phyloP scores from a whole-genome alignment of 1,139 yeast genomes.

The Geotrichum europaeum region DNA sequence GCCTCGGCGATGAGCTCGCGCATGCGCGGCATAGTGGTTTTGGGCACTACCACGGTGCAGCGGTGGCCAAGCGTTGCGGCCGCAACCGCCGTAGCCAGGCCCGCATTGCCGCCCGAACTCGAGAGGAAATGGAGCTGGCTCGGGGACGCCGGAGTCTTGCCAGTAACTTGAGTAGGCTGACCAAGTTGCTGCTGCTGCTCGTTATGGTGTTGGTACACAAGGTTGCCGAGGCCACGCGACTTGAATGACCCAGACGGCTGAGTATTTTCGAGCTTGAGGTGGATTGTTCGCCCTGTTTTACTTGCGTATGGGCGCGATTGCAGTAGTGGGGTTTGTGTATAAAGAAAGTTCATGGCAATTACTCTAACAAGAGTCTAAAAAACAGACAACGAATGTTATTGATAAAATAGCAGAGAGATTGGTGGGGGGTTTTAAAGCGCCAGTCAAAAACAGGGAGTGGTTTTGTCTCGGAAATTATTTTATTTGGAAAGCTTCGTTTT shows the following conservation, averaged over 20 bases:
- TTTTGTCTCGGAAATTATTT: background rate
- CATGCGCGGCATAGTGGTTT: slow-evolving; percentile 40
- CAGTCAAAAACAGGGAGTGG: no score
- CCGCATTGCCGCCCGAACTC: slow-evolving; percentile 77
- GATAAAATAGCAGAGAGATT: background rate
- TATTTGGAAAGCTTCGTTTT: background rate
- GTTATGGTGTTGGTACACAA: slow-evolving; percentile 19
- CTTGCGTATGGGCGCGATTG: slow-evolving; percentile 27
- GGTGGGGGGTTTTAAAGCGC: background rate
- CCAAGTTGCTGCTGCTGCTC: slow-evolving; percentile 13
- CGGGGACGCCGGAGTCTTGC: background rate
- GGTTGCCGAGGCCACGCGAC: slow-evolving; percentile 55
- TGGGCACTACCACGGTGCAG: slow-evolving; percentile 66
- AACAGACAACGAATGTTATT: background rate
- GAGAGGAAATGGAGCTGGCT: slow-evolving; percentile 47
- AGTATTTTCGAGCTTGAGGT: slow-evolving; percentile 55
- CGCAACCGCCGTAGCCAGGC: slow-evolving; percentile 66
- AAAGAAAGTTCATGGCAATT: background rate
- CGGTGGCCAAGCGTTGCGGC: slow-evolving; percentile 42
- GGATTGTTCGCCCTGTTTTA: slow-evolving; percentile 43
- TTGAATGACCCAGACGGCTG: slow-evolving; percentile 76
- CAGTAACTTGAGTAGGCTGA: background rate
- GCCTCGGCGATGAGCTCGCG: slow-evolving; percentile 38
- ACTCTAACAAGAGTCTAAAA: background rate
- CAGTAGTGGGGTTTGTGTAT: slow-evolving; percentile 28